Evolutionary conservation across 2,329 filamentous ascomycete species (phyloP).

Genomic region (Colletotrichum abscissum): DNA sequence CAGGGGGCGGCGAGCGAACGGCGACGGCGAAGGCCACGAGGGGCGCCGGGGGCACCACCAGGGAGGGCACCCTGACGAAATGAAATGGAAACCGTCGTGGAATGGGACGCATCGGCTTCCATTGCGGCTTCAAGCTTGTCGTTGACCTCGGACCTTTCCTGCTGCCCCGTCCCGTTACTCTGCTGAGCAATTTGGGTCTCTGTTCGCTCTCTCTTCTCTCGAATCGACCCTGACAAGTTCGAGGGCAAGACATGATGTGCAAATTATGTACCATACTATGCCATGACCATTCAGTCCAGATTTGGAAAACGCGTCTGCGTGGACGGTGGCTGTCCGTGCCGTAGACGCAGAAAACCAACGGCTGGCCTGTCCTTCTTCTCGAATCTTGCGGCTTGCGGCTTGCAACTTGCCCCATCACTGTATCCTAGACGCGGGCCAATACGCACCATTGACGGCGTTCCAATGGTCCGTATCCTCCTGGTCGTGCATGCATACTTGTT

Average conservation of each 20-base stretch:
- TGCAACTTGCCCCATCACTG: background rate
- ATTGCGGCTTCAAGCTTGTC: background rate
- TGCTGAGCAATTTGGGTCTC: no score
- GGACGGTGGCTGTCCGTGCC: background rate
- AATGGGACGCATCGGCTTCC: background rate
- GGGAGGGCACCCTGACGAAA: background rate
- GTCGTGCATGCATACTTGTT: constrained; percentile 31
- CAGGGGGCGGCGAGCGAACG: constrained; percentile 12
- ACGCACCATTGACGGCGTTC: constrained; percentile 26
- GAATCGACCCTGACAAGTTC: background rate
- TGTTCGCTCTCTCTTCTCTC: background rate
- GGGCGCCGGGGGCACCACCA: background rate
- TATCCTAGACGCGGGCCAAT: constrained; percentile 20
- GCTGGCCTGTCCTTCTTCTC: background rate
- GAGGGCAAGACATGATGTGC: background rate
- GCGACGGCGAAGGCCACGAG: background rate
- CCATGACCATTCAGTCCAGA: background rate
- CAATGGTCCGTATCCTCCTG: constrained; percentile 25
- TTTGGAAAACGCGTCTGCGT: background rate
- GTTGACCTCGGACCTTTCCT: background rate
- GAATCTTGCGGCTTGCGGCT: background rate
- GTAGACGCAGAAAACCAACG: background rate
- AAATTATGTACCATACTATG: background rate
- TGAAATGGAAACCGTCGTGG: background rate
- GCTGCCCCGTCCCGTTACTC: background rate